phyloP scores from a whole-genome alignment of 1,284 basidiomycete species.

The Rhodotorula sp. region DNA sequence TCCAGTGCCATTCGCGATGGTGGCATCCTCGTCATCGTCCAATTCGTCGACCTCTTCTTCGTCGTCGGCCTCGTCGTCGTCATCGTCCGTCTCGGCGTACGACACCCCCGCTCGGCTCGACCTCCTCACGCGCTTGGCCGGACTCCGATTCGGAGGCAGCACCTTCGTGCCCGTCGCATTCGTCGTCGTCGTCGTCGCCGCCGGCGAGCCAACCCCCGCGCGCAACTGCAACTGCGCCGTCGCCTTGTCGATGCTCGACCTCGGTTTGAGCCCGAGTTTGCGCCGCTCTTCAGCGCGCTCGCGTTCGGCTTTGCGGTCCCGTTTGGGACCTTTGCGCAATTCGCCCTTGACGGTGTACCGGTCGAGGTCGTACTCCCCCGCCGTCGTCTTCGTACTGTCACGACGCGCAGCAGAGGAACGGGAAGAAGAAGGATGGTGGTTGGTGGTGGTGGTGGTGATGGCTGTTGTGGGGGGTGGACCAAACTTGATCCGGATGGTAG shows the following conservation, averaged over 20 bases:
- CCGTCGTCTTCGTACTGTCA: too few species aligned
- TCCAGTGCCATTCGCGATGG: too few species aligned
- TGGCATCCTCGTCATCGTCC: not conserved
- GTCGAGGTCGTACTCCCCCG: not conserved
- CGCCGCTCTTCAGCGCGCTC: constrained; percentile 18
- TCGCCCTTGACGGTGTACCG: constrained; percentile 12
- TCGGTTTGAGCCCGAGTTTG: constrained; percentile 13
- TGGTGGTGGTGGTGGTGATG: not conserved
- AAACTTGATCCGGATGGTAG: constrained; percentile 33
- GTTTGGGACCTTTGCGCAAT: constrained; percentile 22
- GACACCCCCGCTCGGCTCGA: not conserved
- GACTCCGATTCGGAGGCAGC: not conserved
- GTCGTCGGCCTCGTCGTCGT: not conserved
- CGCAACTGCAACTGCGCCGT: not conserved
- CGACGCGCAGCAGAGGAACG: too few species aligned
- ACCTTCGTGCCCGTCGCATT: too few species aligned
- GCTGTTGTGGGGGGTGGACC: not conserved
- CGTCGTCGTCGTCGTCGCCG: not conserved
- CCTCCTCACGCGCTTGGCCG: not conserved
- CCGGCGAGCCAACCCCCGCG: too few species aligned
- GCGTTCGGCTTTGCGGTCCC: constrained; percentile 27
- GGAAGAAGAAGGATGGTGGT: too few species aligned
- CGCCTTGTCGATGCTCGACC: constrained; percentile 17
- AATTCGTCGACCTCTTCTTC: not conserved
- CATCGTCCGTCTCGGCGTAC: constrained; percentile 8